Evolutionary conservation across 768 basidiomycete genomes (phyloP), one percentile per base, ranked within the genome.

Genomic region (Mycena crocata): DNA sequence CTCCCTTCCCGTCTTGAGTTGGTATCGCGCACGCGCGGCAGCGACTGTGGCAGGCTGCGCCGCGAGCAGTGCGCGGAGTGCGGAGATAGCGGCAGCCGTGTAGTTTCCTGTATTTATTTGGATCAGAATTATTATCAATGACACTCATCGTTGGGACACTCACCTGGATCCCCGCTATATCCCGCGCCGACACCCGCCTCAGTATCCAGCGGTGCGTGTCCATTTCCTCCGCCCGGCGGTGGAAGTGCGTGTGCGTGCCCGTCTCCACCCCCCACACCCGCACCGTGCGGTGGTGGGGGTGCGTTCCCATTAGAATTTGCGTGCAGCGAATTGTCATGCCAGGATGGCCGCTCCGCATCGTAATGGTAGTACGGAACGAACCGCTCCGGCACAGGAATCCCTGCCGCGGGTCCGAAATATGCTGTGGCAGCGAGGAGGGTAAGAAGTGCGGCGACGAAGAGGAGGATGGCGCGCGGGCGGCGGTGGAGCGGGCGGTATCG

Each of bases 11-110:
- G 61, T 64, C 31, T 57, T 55, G 37, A 66, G 57, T 3, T 39
- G 23, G 50, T 70, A 66, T 8, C 57, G 40, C 3, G 64, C 57
- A 45, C 65, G 64, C 7, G 69, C 65, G 35, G 56, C 30, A 23
- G 44, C 12, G 23, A 67, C 44, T n/a, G 61, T 31, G 13, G 44
- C 2, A 5, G 64, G 51, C 35, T 64, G 44, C 1, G 44, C 2
- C 17, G 65, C 26, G 23, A 57, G 58, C 35, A 69, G 40, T 17
- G 50, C 37, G 35, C 31, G 13, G n/a, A 66, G 14, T 4, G 52
- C 44, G 21, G 46, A 15, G 17, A 24, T 3, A 3, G 50, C 61
- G 13, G 15, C 10, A 3, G 26, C 49, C 3, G 28, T 15, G 28
- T 31, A 0, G 13, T 24, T 10, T 4, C 24, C 35, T 26, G 14